Evolutionary conservation across 83 land plant genomes (phyloP), one percentile per base, ranked within the genome.

Genomic region (Isoetes engelmannii): DNA sequence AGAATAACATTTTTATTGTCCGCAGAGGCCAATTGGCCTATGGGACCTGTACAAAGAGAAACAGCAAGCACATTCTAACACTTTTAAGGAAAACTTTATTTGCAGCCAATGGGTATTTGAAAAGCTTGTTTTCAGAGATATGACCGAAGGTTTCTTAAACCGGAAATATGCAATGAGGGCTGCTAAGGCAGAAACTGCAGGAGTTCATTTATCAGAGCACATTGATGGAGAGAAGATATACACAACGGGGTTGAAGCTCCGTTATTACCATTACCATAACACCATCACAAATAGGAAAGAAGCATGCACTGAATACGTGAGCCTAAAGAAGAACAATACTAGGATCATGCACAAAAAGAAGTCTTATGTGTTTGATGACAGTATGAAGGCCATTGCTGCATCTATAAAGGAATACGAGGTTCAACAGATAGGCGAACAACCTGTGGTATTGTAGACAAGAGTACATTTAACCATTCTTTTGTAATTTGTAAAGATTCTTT

Each of bases 21-120:
- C 46, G 50, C 45, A 20, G 10, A 80, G 79, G 47, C 48, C 37
- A 5, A 69, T 74, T 45, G 20, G 20, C 80, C 18, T 17, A 15
- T 73, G 71, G 74, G 75, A 74, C 12, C 57, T 48, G 41, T 13
- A 5, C 6, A 44, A 47, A 70, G 72, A 47, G n/a, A n/a, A 56
- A 60, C 8, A 28, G 67, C 42, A 10, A 15, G 0, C 5, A 47
- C n/a, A 45, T 13, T 48, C 57, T 21, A 13, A 55, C 8, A 44
- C 42, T 13, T 68, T 68, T 13, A 53, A 19, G 8, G 17, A 7
- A 54, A 0, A 3, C n/a, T 51, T 51, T 51, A 15, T 51, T n/a
- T 51, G 54, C 84, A 91, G 90, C 74, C 71, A 77, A 61, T 92
- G 98, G 98, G 89, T 84, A 15, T 75, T 92, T 44, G 98, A 92